Percentiles rank a stretch among this genome's conserved stretches.
phyloP scores from a whole-genome alignment of 2,329 filamentous ascomycete genomes.

The Colletotrichum eleusines region DNA sequence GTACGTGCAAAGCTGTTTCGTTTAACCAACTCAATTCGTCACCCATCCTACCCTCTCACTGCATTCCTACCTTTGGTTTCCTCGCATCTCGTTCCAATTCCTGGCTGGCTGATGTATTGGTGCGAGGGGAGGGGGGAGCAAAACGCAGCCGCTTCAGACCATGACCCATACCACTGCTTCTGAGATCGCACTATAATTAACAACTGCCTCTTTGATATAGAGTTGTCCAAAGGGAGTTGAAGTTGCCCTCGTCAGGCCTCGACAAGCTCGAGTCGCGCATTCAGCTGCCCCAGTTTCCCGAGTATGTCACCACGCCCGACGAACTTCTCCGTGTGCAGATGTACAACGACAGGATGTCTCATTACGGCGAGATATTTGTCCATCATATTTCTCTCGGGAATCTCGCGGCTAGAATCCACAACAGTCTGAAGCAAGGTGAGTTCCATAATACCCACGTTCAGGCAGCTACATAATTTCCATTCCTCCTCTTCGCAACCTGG shows the following conservation, averaged over 20 bases:
- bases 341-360: conserved; percentile 60
- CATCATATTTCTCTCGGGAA: conserved; percentile 69
- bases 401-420: conserved; percentile 65
- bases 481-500: not conserved
- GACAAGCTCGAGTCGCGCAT: conserved; percentile 65
- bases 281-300: conserved; percentile 46
- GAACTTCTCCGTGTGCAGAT: conserved; percentile 8
- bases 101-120: not conserved
- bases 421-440: conserved; percentile 64
- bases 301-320: not conserved
- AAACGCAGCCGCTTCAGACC: not conserved
- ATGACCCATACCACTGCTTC: not conserved
- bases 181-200: conserved; percentile 21
- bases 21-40: not conserved
- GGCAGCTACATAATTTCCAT: not conserved
- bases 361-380: conserved; percentile 70
- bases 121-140: not conserved
- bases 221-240: conserved; percentile 68
- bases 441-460: conserved; percentile 25
- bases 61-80: not conserved
- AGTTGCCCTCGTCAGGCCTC: conserved; percentile 67
- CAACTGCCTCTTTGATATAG: conserved; percentile 49
- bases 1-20: conserved; percentile 49
- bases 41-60: not conserved
- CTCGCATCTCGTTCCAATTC: conserved; percentile 22